phyloP scores from a whole-genome alignment of 129 eudicot genomes.

The Flaveria ramosissima region DNA sequence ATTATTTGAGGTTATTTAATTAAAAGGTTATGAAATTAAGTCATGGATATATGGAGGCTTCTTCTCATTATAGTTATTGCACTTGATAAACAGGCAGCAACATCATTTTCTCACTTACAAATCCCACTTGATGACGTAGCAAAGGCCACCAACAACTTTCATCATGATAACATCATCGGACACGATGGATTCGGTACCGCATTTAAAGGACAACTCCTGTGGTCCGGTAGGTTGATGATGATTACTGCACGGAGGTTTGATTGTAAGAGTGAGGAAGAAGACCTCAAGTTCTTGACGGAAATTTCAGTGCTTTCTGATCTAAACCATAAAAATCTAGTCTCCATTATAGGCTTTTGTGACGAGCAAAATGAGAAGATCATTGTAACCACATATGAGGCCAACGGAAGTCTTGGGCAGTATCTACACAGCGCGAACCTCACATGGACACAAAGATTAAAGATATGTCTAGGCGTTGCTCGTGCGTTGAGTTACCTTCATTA shows the following conservation, averaged over 20 bases:
- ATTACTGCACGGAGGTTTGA: neutral
- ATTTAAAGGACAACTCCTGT: neutral
- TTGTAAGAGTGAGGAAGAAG: neutral
- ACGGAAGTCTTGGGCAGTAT: neutral
- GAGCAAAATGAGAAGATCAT: neutral
- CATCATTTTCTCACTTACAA: neutral
- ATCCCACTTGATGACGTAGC: neutral
- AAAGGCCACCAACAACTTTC: constrained; percentile 11
- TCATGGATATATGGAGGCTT: too few species aligned
- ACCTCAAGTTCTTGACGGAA: neutral
- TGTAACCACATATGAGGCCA: neutral
- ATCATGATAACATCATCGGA: neutral
- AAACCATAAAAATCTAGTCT: neutral
- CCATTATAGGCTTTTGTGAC: neutral
- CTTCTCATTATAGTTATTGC: neutral
- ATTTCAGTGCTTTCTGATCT: neutral
- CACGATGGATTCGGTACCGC: neutral
- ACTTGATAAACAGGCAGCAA: neutral
- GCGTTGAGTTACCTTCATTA: neutral
- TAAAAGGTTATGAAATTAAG: too few species aligned
- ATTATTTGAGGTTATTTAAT: too few species aligned
- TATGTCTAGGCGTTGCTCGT: neutral
- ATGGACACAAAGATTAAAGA: neutral
- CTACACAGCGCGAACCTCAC: neutral
- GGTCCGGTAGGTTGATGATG: neutral